phyloP scores from a whole-genome alignment of 805 yeast genomes.

The Schizosaccharomyces octosporus region DNA sequence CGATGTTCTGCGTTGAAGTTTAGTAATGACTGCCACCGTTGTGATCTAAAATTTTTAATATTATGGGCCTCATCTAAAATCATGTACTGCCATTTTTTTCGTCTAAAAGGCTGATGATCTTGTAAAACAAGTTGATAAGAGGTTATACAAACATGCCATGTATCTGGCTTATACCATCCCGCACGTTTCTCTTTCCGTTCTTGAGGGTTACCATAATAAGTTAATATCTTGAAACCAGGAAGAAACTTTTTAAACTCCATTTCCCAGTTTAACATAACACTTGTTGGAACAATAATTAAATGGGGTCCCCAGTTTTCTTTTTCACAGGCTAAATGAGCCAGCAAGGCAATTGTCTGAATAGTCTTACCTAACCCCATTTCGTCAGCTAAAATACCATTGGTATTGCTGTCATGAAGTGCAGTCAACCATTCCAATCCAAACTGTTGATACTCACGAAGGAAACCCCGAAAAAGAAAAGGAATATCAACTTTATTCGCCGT shows the following conservation, averaged over 20 bases:
- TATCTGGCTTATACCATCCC: conserved; percentile 92
- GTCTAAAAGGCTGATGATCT: conserved; percentile 77
- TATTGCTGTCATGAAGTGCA: conserved; percentile 67
- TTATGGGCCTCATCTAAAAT: conserved; percentile 95
- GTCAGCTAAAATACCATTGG: conserved; percentile 93
- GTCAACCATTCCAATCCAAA: conserved; percentile 96
- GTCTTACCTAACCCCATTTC: conserved; percentile 97
- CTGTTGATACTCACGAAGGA: conserved; percentile 70
- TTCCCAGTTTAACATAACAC: conserved; percentile 95
- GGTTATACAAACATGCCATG: conserved; percentile 90
- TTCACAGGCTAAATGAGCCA: conserved; percentile 76
- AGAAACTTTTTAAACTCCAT: conserved; percentile 97
- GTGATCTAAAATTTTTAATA: conserved; percentile 84
- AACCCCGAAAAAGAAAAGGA: conserved; percentile 55
- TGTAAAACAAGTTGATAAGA: conserved; percentile 94
- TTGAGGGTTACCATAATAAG: conserved; percentile 90
- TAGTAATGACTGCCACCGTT: conserved; percentile 85
- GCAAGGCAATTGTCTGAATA: conserved; percentile 73
- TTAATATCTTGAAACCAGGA: conserved; percentile 86
- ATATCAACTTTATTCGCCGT: conserved; percentile 7
- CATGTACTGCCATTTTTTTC: conserved; percentile 91
- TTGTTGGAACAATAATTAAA: conserved; percentile 85
- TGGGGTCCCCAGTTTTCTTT: conserved; percentile 96
- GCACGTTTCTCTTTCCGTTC: conserved; percentile 86
- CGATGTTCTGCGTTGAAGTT: conserved; percentile 85